These are phyloP conservation scores for Pythium utonaiense DNA, from an alignment of 352 stramenopile species.

Conservation along the genomic window DNA sequence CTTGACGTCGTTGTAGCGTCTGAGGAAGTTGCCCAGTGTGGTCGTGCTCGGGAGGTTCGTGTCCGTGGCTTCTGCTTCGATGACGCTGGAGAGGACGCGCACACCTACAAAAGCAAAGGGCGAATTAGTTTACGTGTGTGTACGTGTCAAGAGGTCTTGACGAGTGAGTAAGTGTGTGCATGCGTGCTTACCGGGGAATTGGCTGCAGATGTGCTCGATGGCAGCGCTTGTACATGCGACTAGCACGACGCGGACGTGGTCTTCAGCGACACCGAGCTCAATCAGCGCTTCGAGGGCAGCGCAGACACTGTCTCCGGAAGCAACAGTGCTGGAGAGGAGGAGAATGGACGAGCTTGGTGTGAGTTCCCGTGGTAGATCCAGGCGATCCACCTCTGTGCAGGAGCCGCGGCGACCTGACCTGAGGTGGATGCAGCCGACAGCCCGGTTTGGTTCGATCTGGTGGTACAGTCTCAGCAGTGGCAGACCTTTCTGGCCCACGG, in stretches of 20 bases:
- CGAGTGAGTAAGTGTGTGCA: slow-evolving; percentile 33
- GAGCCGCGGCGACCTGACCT: not conserved
- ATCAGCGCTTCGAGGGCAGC: slow-evolving; percentile 23
- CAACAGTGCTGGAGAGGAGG: slow-evolving; percentile 1
- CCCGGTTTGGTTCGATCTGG: slow-evolving; percentile 42
- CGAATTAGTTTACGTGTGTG: no score
- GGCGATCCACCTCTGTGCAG: not conserved
- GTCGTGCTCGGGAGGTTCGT: slow-evolving; percentile 8
- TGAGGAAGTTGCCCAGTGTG: slow-evolving; percentile 44
- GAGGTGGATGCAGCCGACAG: slow-evolving; percentile 22
- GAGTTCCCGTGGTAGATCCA: slow-evolving; percentile 23
- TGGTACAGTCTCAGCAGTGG: slow-evolving; percentile 48
- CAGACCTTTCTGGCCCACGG: slow-evolving; percentile 35
- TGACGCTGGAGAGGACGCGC: slow-evolving; percentile 26
- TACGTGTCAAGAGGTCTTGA: no score
- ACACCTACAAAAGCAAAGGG: slow-evolving; percentile 5
- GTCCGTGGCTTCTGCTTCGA: slow-evolving; percentile 10
- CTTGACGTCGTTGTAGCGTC: slow-evolving; percentile 34
- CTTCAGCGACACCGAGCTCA: slow-evolving; percentile 26
- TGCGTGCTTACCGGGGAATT: slow-evolving; percentile 38
- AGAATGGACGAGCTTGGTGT: slow-evolving; percentile 3
- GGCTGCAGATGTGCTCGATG: slow-evolving; percentile 26
- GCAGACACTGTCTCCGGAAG: slow-evolving; percentile 4
- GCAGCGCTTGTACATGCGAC: slow-evolving; percentile 29
- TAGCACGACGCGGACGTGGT: slow-evolving; percentile 39